Percentiles rank a stretch among this genome's conserved stretches.
Conservation (phyloP, 1,139 yeast genomes). For the Kluyveromyces sp. region DNA sequence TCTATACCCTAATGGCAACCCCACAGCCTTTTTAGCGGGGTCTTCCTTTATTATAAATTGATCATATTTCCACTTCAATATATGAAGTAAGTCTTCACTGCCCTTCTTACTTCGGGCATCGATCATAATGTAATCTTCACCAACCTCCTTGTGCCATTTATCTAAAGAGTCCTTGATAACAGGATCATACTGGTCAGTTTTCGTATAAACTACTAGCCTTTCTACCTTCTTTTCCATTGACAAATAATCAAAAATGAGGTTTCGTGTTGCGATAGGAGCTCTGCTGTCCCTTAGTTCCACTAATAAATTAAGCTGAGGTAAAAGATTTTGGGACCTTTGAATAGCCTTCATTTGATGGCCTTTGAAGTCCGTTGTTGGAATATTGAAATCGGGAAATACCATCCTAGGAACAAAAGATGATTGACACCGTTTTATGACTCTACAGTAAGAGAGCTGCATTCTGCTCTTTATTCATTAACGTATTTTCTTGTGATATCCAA, state of each 20-base stretch:
- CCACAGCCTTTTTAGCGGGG: conserved; percentile 35
- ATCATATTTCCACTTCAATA: conserved; percentile 39
- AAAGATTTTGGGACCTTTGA: conserved; percentile 55
- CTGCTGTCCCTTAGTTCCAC: conserved; percentile 82
- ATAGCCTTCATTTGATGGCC: conserved; percentile 88
- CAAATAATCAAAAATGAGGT: conserved; percentile 67
- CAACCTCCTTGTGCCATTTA: conserved; percentile 37
- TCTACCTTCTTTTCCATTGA: conserved; percentile 24
- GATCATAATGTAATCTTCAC: conserved; percentile 50
- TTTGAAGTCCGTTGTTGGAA: conserved; percentile 71
- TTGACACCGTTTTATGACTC: not conserved
- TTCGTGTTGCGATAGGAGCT: conserved; percentile 80
- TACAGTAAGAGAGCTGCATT: not conserved
- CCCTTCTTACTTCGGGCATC: conserved; percentile 53
- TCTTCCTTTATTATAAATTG: conserved; percentile 23
- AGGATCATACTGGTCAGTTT: conserved; percentile 18
- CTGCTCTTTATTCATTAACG: not conserved
- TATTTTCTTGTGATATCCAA: not conserved
- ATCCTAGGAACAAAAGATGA: conserved; percentile 32
- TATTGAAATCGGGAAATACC: conserved; percentile 59
- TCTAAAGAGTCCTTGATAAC: conserved; percentile 14
- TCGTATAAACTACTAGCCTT: conserved; percentile 27
- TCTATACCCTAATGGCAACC: conserved; percentile 77
- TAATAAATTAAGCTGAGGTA: conserved; percentile 75
- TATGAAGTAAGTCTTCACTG: conserved; percentile 43